These are phyloP conservation scores for Didymosphaeria variabile DNA, from an alignment of 2,329 filamentous ascomycete genomes.

Conservation along the genomic window DNA sequence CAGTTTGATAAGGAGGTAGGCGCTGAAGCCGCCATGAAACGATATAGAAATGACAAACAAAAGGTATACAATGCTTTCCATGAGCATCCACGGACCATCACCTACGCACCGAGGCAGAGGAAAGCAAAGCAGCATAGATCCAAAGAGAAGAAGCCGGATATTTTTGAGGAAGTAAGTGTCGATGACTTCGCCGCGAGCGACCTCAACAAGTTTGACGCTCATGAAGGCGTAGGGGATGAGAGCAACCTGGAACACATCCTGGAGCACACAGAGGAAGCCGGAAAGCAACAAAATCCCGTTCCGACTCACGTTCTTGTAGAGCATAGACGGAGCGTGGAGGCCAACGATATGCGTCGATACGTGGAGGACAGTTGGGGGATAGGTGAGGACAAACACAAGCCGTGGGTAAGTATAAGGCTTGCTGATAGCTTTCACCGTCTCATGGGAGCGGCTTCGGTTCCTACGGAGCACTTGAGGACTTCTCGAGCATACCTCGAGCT, in stretches of 20 bases:
- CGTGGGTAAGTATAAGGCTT: neutral
- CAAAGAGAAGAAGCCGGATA: neutral
- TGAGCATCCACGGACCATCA: neutral
- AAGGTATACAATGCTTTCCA: neutral
- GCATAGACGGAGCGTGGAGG: neutral
- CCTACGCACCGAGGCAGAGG: neutral
- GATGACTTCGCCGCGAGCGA: neutral
- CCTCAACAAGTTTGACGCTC: neutral
- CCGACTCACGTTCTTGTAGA: neutral
- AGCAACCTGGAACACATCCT: neutral
- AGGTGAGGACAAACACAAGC: neutral
- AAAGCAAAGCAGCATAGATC: neutral
- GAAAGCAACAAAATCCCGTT: neutral
- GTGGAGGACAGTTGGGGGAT: neutral
- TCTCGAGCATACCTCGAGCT: neutral
- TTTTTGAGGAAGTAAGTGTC: neutral
- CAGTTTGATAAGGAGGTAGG: neutral
- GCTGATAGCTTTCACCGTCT: neutral
- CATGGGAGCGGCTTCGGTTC: neutral
- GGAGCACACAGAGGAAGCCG: neutral
- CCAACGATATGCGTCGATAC: neutral
- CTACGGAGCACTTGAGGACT: neutral
- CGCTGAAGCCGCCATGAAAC: neutral
- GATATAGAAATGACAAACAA: slow-evolving; percentile 5
- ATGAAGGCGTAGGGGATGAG: neutral